These are phyloP conservation scores for Botryotinia convoluta DNA, from an alignment of 2,329 filamentous ascomycete species.

Conservation along the genomic window DNA sequence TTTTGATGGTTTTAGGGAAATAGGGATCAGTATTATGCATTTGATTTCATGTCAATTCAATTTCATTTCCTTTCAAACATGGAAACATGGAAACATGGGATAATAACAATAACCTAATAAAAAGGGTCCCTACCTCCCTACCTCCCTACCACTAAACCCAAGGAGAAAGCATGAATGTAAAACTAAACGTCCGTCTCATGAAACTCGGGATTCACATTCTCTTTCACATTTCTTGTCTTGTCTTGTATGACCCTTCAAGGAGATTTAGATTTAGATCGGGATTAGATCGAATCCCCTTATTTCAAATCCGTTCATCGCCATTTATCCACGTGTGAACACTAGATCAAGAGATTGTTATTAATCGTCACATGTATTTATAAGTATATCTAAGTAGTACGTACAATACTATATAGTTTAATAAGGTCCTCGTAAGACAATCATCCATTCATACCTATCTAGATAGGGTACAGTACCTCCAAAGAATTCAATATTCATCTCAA, in stretches of 20 bases:
- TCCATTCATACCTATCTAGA: not conserved
- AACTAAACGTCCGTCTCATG: not conserved
- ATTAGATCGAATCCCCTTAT: not conserved
- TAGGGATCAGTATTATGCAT: not conserved
- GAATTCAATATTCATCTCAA: not conserved
- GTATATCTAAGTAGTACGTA: not conserved
- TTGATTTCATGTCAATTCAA: too few species aligned
- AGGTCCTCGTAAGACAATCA: not conserved
- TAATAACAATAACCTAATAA: not conserved
- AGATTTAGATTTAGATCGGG: not conserved
- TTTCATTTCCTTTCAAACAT: not conserved
- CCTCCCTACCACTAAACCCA: not conserved
- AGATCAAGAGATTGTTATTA: not conserved
- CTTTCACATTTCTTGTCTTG: not conserved
- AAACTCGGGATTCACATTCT: not conserved
- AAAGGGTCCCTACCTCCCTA: not conserved
- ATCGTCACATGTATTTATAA: not conserved
- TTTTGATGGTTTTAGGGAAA: not conserved
- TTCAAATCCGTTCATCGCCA: not conserved
- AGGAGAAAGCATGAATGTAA: not conserved
- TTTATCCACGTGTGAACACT: not conserved
- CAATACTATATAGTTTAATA: not conserved
- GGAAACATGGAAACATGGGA: not conserved
- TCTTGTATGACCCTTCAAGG: not conserved
- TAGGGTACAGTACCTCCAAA: not conserved